Evolutionary conservation across 2,329 filamentous ascomycete genomes (phyloP).

Genomic region (Trichoderma citrinoviride): DNA sequence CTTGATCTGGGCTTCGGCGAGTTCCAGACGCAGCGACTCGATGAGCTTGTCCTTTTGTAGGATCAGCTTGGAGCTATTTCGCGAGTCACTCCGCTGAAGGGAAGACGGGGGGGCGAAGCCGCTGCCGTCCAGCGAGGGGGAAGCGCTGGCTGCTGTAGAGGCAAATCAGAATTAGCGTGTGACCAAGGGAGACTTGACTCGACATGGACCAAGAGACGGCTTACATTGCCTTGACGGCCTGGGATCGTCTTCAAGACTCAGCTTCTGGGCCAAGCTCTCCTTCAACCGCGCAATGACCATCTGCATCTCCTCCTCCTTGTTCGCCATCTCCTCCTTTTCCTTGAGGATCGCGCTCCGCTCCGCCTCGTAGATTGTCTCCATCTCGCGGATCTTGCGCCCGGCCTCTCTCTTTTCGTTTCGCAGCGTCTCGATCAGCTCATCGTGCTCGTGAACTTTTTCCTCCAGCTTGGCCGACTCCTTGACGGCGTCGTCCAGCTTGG

Average conservation of each 20-base stretch:
- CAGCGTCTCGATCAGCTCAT: slow-evolving; percentile 76
- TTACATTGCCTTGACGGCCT: slow-evolving; percentile 58
- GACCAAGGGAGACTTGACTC: background rate
- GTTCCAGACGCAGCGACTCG: slow-evolving; percentile 83
- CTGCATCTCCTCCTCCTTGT: slow-evolving; percentile 87
- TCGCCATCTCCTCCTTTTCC: slow-evolving; percentile 85
- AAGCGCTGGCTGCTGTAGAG: slow-evolving; percentile 47
- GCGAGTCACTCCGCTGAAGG: slow-evolving; percentile 81
- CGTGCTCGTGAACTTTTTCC: slow-evolving; percentile 81
- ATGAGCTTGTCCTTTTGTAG: slow-evolving; percentile 97
- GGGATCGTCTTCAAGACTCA: slow-evolving; percentile 53
- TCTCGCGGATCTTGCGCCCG: slow-evolving; percentile 79
- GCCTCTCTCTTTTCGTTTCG: slow-evolving; percentile 83
- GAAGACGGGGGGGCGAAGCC: slow-evolving; percentile 86
- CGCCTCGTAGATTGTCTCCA: slow-evolving; percentile 88
- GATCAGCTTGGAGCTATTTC: slow-evolving; percentile 84
- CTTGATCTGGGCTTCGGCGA: slow-evolving; percentile 94
- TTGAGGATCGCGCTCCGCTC: slow-evolving; percentile 84
- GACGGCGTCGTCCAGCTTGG: slow-evolving; percentile 78
- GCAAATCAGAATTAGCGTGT: slow-evolving; percentile 26
- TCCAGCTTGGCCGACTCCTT: slow-evolving; percentile 84
- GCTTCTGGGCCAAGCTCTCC: slow-evolving; percentile 78
- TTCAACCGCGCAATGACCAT: slow-evolving; percentile 86
- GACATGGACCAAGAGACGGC: slow-evolving; percentile 25
- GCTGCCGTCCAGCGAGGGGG: slow-evolving; percentile 67